These are phyloP conservation scores for Solanum gandarillasii DNA, from an alignment of 257 asterid genomes.

Conservation along the genomic window DNA sequence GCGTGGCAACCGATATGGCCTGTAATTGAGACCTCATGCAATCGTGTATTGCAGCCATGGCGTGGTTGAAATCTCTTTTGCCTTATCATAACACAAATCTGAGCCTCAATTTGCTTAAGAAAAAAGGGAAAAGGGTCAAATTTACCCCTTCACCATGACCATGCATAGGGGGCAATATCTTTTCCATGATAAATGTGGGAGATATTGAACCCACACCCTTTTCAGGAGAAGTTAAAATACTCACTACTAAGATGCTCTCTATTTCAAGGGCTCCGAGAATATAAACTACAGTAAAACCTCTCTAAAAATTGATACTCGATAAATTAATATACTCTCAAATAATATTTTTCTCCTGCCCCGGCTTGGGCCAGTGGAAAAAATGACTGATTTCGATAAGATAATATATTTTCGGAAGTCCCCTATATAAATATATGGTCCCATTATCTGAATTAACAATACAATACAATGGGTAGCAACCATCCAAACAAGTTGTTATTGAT, in stretches of 20 bases:
- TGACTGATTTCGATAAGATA: neutral
- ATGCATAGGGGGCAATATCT: neutral
- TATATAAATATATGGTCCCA: neutral
- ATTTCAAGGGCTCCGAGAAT: neutral
- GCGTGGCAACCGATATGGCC: conserved; percentile 6
- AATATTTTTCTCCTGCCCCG: neutral
- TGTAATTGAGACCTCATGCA: neutral
- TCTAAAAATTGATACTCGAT: too few relatives aligned
- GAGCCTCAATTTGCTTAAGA: neutral
- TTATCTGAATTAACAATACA: neutral
- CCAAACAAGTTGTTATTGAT: neutral
- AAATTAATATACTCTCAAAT: too few relatives aligned
- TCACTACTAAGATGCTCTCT: neutral
- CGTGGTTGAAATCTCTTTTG: neutral
- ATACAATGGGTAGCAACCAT: neutral
- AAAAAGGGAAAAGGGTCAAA: neutral
- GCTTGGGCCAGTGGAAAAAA: neutral
- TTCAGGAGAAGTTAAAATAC: neutral
- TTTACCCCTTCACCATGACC: neutral
- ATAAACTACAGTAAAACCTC: too few relatives aligned
- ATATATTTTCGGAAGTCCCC: neutral
- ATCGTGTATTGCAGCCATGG: conserved; percentile 5
- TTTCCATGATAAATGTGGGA: neutral
- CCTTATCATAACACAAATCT: neutral
- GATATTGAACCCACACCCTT: neutral